phyloP scores from a whole-genome alignment of 495 filamentous ascomycete genomes.

The Evernia prunastri region DNA sequence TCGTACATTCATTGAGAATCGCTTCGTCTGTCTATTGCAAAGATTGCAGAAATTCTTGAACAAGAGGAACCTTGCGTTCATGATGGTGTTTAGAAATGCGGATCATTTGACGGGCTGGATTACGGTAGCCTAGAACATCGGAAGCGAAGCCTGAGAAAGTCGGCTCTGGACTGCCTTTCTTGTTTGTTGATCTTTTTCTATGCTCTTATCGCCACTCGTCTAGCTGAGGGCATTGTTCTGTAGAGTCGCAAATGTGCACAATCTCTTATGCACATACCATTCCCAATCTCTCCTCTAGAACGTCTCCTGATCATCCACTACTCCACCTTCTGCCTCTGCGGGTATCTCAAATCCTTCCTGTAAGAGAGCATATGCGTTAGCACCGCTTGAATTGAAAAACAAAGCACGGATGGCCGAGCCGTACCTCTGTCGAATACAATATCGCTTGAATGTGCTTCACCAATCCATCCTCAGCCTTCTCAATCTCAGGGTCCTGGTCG shows the following conservation, averaged over 20 bases:
- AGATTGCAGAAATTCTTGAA: too few species aligned
- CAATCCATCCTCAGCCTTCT: conserved; percentile 84
- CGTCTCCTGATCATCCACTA: conserved; percentile 44
- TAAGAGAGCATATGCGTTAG: conserved; percentile 13
- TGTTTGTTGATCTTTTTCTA: not conserved
- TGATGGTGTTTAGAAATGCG: not conserved
- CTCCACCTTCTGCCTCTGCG: conserved; percentile 34
- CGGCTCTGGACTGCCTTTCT: not conserved
- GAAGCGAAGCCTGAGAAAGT: conserved; percentile 10
- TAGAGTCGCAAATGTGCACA: not conserved
- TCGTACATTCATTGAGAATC: not conserved
- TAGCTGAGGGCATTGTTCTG: not conserved
- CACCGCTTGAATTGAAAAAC: not conserved
- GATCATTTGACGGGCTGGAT: not conserved
- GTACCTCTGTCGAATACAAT: conserved; percentile 89
- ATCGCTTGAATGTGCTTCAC: conserved; percentile 93
- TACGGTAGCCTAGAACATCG: not conserved
- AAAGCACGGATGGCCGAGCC: not conserved
- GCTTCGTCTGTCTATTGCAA: not conserved
- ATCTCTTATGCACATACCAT: not conserved
- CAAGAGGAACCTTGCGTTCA: not conserved
- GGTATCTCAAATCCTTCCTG: conserved; percentile 52
- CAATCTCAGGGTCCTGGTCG: conserved; percentile 81
- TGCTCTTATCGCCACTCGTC: not conserved
- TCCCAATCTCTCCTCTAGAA: conserved; percentile 30